phyloP scores from a whole-genome alignment of 129 eudicot species.

The Artemisia argyi region DNA sequence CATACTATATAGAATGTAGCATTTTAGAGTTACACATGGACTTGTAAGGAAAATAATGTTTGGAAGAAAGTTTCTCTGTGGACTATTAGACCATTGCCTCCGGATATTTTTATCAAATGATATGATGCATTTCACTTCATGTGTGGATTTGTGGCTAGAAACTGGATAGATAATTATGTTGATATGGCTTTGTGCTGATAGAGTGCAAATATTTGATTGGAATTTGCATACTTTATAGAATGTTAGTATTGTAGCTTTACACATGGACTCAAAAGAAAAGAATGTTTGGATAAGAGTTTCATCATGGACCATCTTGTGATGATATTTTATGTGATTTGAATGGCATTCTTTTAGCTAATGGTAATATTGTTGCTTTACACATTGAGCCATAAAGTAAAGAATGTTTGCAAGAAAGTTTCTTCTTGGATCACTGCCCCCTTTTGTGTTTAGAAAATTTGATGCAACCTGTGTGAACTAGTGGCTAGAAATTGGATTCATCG shows the following conservation, averaged over 20 bases:
- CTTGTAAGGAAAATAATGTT: neutral
- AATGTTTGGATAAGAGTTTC: no score
- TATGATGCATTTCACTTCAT: no score
- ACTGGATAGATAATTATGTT: no score
- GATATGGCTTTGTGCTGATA: no score
- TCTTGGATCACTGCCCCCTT: neutral
- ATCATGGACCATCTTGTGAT: no score
- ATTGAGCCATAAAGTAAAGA: conserved; percentile 7
- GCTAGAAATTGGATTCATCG: neutral
- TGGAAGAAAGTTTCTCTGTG: neutral
- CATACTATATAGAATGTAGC: neutral
- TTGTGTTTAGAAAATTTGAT: neutral
- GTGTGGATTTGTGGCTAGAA: no score
- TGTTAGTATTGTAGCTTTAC: no score
- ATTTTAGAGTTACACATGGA: neutral
- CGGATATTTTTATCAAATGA: no score
- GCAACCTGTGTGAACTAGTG: neutral
- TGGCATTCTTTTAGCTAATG: neutral
- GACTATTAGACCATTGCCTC: neutral
- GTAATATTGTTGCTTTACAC: conserved; percentile 15
- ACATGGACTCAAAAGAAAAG: no score
- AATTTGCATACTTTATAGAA: no score
- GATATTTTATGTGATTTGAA: no score
- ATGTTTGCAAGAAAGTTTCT: conserved; percentile 14
- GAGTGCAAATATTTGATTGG: no score